Base-by-base conservation (phyloP, 2,329 filamentous ascomycete genomes). In the Bipolaris zeicola region DNA sequence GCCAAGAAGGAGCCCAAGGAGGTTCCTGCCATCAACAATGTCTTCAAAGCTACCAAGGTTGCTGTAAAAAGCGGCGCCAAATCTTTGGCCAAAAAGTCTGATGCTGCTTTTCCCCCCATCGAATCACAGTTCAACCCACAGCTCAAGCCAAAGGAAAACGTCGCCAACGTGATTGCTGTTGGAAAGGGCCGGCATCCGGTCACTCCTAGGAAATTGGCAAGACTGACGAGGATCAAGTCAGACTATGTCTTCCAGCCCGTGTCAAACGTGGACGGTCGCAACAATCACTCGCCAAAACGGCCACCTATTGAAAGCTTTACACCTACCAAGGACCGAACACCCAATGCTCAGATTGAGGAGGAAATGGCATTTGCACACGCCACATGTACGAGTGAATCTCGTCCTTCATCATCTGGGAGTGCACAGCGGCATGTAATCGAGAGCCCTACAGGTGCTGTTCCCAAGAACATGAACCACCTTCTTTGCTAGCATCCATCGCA, bases 301-400 rank as follows among this genome's bases (percentile, higher is more conserved):
- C 72, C 72, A 38, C 52, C 58, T n/a, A 38, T 73, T 4, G 71
- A 74, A 43, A 52, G 59, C 16, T 69, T 74, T 31, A 74, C 71
- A 18, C 70, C 70, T 2, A 53, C 61, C 36, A 72, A 70, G 52
- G 52, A 60, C n/a, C 66, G 68, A 20, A 70, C 69, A 18, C 62
- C 69, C 38, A 67, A 62, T 55, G 63, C 69, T 57, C 70, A 72
- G 52, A 53, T 71, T 10, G 63, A 58, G 10, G 62, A 70, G 18
- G 68, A 71, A 51, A 39, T 58, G 39, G 57, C 53, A 24, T 57
- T 50, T 20, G 52, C 55, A 7, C 53, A 51, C 37, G 42, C 41
- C 42, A 42, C 47, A 33, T 62, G 63, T 24, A 58, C 55, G n/a
- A 64, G 55, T 42, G 60, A 67, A 11, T 71, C 68, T 49, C 62